Evolutionary conservation across 768 basidiomycete genomes (phyloP), one percentile per base, ranked within the genome.

Genomic region (Russula olivacea): DNA sequence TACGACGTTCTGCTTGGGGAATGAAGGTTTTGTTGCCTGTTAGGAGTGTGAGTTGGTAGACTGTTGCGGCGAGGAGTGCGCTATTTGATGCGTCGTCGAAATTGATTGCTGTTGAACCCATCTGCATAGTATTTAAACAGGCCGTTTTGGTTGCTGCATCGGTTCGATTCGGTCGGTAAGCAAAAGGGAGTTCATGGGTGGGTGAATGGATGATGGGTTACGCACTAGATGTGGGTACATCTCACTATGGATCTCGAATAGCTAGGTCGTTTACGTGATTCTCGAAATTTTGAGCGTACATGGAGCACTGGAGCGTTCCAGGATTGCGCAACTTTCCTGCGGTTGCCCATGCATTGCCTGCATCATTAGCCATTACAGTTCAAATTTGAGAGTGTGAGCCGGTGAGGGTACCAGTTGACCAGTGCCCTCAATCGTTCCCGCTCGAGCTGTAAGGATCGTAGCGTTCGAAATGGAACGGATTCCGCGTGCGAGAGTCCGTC

Each of bases 291-390:
- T 75, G 75, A 1, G 80, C 75, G 64, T 77, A 90, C 54, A 79
- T 74, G 0, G 89, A 89, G 36, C 81, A 75, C 66, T 81, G 77
- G 61, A 93, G 86, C 1, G 90, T 93, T 2, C 82, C 85, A 0
- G 89, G 77, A 3, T 94, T 92, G 7, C 93, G 85, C 11, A 91
- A 76, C 81, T 93, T 93, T 1, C 93, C 93, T 17, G 85, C 88
- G 0, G 91, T 90, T 0, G 89, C 93, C 93, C 93, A 96, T 3
- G 78, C 93, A 61, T 94, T 93, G 0, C 92, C 92, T 88, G 55
- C 30, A 1, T 17, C 38, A 12, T 36, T 36, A 36, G 36, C 12
- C 36, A n/a, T 11, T 12, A 32, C 7, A 58, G 21, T 4, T 36
- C 12, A 36, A 36, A 14, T 12, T 12, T 12, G 10, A 19, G 8